Conservation (phyloP, 2,329 filamentous ascomycete genomes). For the Colletotrichum sp. region DNA sequence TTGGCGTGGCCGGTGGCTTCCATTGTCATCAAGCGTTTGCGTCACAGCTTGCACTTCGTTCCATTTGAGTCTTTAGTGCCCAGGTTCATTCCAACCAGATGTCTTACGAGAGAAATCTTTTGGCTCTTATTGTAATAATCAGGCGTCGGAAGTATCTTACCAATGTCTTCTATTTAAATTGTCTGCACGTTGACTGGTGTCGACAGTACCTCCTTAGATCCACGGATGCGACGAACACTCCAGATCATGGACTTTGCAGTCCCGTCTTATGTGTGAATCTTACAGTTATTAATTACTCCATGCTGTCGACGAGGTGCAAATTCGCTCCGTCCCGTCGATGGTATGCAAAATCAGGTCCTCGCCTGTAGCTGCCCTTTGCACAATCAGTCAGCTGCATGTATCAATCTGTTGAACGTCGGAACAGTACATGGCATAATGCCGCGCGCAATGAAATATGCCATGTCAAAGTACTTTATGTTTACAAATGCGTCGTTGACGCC, state of each 20-base stretch:
- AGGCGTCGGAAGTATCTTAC: neutral
- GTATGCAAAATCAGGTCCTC: neutral
- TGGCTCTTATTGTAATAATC: neutral
- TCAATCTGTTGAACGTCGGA: neutral
- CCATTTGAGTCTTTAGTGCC: neutral
- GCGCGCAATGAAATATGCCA: neutral
- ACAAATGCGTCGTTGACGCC: neutral
- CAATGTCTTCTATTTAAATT: fast-evolving
- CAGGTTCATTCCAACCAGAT: neutral
- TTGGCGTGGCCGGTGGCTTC: neutral
- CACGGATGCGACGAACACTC: neutral
- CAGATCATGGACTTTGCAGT: neutral
- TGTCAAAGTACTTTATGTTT: neutral
- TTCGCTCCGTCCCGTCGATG: neutral
- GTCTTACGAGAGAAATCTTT: fast-evolving
- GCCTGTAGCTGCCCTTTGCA: neutral
- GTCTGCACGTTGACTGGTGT: fast-evolving
- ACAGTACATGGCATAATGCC: neutral
- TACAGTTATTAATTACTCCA: fast-evolving
- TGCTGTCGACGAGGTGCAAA: neutral
- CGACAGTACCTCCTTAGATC: neutral
- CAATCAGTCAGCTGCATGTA: neutral
- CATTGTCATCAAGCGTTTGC: neutral
- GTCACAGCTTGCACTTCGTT: neutral
- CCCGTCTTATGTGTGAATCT: neutral